Conservation (phyloP, 495 filamentous ascomycete species). For the Trichoderma erinaceum region DNA sequence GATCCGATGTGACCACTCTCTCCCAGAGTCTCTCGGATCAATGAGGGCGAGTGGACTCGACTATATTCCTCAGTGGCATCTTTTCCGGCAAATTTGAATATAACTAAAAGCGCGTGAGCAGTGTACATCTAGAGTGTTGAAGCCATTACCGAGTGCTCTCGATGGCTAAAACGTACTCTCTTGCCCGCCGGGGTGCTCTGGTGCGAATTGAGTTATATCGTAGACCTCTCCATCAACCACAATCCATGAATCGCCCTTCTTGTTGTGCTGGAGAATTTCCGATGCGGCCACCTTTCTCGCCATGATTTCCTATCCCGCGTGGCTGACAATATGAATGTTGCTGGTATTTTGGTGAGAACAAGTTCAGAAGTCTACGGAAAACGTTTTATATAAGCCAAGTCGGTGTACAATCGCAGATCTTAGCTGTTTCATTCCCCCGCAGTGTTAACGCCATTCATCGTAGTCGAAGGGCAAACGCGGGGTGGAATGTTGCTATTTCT, state of each 20-base stretch:
- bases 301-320: background rate
- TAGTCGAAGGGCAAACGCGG: background rate
- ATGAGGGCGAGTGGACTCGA: slow-evolving; percentile 52
- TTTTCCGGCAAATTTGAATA: slow-evolving; percentile 55
- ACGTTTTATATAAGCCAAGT: background rate
- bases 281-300: background rate
- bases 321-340: background rate
- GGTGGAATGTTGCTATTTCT: background rate
- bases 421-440: background rate
- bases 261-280: slow-evolving; percentile 57
- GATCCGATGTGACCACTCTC: slow-evolving; percentile 51
- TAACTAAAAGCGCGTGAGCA: slow-evolving; percentile 30
- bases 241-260: slow-evolving; percentile 56
- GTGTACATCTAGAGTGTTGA: background rate
- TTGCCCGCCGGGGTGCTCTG: slow-evolving; percentile 54
- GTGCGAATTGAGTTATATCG: slow-evolving; percentile 58
- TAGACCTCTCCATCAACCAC: slow-evolving; percentile 65
- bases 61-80: slow-evolving; percentile 64
- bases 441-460: background rate
- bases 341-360: background rate
- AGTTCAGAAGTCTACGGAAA: too few species aligned
- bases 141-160: too few species aligned
- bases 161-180: slow-evolving; percentile 22
- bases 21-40: slow-evolving; percentile 48
- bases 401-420: background rate